Base-by-base conservation (phyloP, 768 basidiomycete genomes). In the Sarcomyxa edulis region DNA sequence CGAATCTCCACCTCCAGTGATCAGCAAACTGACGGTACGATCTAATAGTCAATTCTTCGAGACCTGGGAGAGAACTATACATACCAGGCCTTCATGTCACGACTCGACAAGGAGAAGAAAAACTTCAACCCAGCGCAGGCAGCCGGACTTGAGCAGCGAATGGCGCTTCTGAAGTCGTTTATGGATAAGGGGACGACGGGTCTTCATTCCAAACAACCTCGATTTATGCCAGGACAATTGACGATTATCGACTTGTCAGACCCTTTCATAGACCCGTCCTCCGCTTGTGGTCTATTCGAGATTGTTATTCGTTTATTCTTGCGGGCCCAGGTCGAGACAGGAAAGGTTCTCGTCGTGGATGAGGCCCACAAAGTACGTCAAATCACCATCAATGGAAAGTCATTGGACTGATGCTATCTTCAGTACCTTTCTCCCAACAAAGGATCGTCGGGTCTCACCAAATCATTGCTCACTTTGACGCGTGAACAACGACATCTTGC, bases 201-300 rank as follows among this genome's bases (percentile, higher is more conserved):
- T 6, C 14, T 1, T 25, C 35, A 49, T 27, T 28, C 25, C 31
- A 11, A 15, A 36, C 42, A 26, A 8, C 43, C 37, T 2, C 71
- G 78, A 0, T 86, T 85, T 47, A 58, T 50, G 0, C 46, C 68
- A 1, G 82, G 82, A 0, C 72, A 76, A 41, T 44, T 87, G 4
- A 84, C 81, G 0, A 78, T 87, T 9, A 52, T 85, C 3, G 84
- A 86, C 44, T 61, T 85, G 0, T 83, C 84, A 0, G 84, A 84
- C 40, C 81, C 84, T 0, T 86, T 86, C 46, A 69, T 85, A 7
- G 84, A 87, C 48, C 59, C 77, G 1, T 64, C 65, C 0, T 74
- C 79, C 1, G 84, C 84, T 2, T 84, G 83, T 45, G 74, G 74
- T 0, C 53, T 86, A 3, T 87, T 86, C 38, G 81, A 87, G 40